phyloP scores from a whole-genome alignment of 1,139 yeast species.

The Candida dubliniensis region DNA sequence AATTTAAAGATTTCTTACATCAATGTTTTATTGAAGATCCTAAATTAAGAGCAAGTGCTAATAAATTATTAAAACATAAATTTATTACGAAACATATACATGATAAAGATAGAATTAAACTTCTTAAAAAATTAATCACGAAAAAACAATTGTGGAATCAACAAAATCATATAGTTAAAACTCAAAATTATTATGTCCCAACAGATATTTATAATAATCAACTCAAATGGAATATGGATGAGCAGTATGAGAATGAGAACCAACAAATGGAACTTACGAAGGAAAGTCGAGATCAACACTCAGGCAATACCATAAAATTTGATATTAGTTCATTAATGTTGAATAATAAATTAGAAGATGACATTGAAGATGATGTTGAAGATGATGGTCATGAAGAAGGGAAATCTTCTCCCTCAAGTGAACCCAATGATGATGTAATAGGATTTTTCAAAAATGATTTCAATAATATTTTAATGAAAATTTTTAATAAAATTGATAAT shows the following conservation, averaged over 20 bases:
- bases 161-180: constrained; percentile 34
- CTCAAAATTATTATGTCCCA: constrained; percentile 40
- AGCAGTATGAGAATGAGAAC: constrained; percentile 11
- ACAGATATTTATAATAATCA: constrained; percentile 40
- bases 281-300: background rate
- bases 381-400: background rate
- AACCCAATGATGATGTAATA: constrained; percentile 14
- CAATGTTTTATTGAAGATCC: constrained; percentile 69
- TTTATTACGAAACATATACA: constrained; percentile 41
- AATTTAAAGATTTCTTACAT: constrained; percentile 58
- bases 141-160: constrained; percentile 44
- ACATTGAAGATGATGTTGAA: background rate
- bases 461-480: constrained; percentile 33
- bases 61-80: constrained; percentile 56
- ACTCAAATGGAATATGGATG: constrained; percentile 31
- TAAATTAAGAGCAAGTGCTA: constrained; percentile 55
- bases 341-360: background rate
- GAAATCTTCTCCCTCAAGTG: background rate
- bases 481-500: constrained; percentile 36
- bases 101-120: constrained; percentile 18
- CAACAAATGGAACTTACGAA: background rate
- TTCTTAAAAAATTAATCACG: constrained; percentile 36
- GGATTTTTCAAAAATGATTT: constrained; percentile 43
- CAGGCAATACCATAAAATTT: constrained; percentile 26
- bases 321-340: constrained; percentile 35